phyloP scores from a whole-genome alignment of 768 basidiomycete species.

The Calocybe gangraenosa region DNA sequence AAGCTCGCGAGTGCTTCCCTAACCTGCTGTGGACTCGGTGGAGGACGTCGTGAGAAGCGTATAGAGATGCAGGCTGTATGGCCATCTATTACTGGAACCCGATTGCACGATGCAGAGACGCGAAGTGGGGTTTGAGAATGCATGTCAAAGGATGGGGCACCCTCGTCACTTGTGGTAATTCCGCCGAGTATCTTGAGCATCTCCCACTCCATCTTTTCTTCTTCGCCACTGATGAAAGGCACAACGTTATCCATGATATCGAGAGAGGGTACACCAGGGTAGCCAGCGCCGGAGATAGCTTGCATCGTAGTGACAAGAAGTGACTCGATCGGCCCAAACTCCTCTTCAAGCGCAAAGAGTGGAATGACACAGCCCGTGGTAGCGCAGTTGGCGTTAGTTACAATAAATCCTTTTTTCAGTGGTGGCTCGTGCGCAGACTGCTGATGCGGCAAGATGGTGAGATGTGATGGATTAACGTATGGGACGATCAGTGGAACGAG shows the following conservation, averaged over 20 bases:
- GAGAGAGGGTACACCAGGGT: slow-evolving; percentile 85
- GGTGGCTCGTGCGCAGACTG: slow-evolving; percentile 61
- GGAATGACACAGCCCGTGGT: slow-evolving; percentile 92
- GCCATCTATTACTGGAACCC: slow-evolving; percentile 94
- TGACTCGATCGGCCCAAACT: slow-evolving; percentile 92
- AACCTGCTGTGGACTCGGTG: slow-evolving; percentile 85
- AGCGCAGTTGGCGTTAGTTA: slow-evolving; percentile 98
- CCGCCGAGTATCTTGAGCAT: slow-evolving; percentile 95
- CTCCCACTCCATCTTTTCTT: slow-evolving; percentile 99
- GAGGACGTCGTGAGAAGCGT: slow-evolving; percentile 72
- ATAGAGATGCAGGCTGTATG: slow-evolving; percentile 91
- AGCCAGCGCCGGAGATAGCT: slow-evolving; percentile 97
- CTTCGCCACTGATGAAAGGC: slow-evolving; percentile 90
- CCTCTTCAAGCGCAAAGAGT: slow-evolving; percentile 82
- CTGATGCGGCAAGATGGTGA: slow-evolving; percentile 83
- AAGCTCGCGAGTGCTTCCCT: slow-evolving; percentile 74
- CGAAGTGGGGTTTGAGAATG: slow-evolving; percentile 77
- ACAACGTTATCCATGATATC: slow-evolving; percentile 97
- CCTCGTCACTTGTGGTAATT: slow-evolving; percentile 51
- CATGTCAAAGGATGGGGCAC: slow-evolving; percentile 73
- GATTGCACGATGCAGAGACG: slow-evolving; percentile 89
- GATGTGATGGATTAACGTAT: slow-evolving; percentile 85
- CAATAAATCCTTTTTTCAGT: slow-evolving; percentile 84
- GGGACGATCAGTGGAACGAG: slow-evolving; percentile 94
- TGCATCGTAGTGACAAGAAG: slow-evolving; percentile 95